Percentiles rank a stretch among this genome's conserved stretches.
These are phyloP conservation scores for Astrothelium macrocarpum DNA, from an alignment of 495 filamentous ascomycete species.

Conservation along the genomic window DNA sequence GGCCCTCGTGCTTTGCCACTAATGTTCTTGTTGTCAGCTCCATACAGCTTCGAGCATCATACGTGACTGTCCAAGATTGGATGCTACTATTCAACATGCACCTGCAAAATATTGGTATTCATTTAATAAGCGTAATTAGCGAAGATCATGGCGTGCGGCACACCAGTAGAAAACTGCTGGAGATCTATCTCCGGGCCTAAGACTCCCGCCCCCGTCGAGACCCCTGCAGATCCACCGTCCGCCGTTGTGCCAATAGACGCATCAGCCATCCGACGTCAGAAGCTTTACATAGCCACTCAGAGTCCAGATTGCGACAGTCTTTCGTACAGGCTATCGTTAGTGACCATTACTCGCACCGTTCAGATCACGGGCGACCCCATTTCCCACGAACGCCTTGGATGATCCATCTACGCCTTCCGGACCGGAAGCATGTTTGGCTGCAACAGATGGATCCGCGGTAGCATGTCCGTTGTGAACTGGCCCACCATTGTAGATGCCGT, in stretches of 20 bases:
- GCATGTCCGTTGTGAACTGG: slow-evolving; percentile 18
- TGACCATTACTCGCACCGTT: slow-evolving; percentile 1
- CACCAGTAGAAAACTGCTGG: neutral
- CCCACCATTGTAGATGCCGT: slow-evolving; percentile 27
- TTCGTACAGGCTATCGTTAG: neutral
- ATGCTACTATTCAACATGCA: neutral
- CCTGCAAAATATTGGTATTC: neutral
- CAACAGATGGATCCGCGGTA: slow-evolving; percentile 12
- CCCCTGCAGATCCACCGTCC: neutral
- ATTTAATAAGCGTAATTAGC: neutral
- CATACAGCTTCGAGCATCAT: neutral
- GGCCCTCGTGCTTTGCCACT: neutral
- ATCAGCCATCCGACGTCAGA: neutral
- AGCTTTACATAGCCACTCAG: too few species aligned
- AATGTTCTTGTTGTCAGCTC: neutral
- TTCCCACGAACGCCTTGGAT: slow-evolving; percentile 1
- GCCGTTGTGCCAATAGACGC: neutral
- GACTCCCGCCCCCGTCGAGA: too few species aligned
- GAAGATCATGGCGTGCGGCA: neutral
- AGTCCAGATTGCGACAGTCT: neutral
- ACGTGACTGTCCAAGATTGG: neutral
- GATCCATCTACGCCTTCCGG: slow-evolving; percentile 19
- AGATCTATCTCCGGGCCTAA: too few species aligned
- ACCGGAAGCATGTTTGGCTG: slow-evolving; percentile 20
- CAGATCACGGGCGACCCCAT: neutral